Base-by-base conservation (phyloP, 2,329 filamentous ascomycete genomes). In the Ophiostoma himal-ulmi region DNA sequence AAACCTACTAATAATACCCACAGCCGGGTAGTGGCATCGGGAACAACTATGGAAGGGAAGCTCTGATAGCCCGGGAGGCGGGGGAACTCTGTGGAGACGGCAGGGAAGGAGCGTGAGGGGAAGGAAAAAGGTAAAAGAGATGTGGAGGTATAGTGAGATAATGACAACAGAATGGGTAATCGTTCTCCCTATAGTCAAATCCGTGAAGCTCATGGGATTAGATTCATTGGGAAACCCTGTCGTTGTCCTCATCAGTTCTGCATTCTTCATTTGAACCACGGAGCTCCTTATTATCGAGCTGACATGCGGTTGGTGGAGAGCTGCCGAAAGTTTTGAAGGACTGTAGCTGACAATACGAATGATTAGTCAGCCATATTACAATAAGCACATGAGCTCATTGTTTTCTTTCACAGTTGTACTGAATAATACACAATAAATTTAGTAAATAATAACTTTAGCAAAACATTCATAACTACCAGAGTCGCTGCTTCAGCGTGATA, bases 21-120 rank as follows among this genome's bases (percentile, higher is more conserved):
- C 48, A 44, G n/a, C 54, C 69, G 69, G 69, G 52, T 70, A 70
- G 65, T 60, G 54, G 41, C 69, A 62, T 70, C 69, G 69, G 69
- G 69, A 70, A 68, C 14, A 60, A 64, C 34, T 44, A 60, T 36
- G 41, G 41, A 30, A 52, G 41, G 20, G 41, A 17, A 34, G 65
- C 22, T n/a, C n/a, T 39, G 22, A 20, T 11, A 67, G 11, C 52
- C 65, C 69, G 69, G 69, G 69, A 70, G 52, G 69, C 65, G 69
- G 69, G 69, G 65, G 54, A 70, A 70, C 65, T 70, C 48, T 70
- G 39, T 37, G 37, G 69, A 68, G 64, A 39, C 26, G 17, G 30
- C 22, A 57, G 52, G n/a, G 6, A 37, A 30, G 48, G n/a, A 37
- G 54, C 34, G 22, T 69, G 26, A 64, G 57, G 34, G 11, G n/a